Conservation (phyloP, 768 basidiomycete genomes). For the Pisolithus orientalis region DNA sequence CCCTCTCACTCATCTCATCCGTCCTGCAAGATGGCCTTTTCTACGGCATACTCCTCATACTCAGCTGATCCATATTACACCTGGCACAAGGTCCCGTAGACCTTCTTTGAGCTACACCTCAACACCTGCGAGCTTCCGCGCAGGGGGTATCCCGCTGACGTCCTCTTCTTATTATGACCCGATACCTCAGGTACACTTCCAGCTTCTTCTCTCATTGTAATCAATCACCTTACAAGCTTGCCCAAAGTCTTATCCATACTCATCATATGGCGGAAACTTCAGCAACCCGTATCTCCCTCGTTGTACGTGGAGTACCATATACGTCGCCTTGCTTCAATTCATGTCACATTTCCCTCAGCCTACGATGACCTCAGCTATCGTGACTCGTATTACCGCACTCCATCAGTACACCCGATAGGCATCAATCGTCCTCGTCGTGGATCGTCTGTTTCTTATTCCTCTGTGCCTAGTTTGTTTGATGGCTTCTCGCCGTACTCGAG, state of each 20-base stretch:
- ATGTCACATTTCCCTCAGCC: slow-evolving; percentile 24
- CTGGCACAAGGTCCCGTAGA: slow-evolving; percentile 26
- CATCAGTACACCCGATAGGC: slow-evolving; percentile 17
- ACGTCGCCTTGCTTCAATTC: neutral
- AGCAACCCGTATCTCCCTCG: slow-evolving; percentile 38
- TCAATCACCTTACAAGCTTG: neutral
- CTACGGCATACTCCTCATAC: slow-evolving; percentile 21
- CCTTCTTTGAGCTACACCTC: slow-evolving; percentile 29
- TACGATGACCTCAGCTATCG: slow-evolving; percentile 49
- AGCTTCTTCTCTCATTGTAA: neutral
- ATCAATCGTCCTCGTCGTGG: slow-evolving; percentile 28
- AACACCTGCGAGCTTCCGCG: slow-evolving; percentile 10
- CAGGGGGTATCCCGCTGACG: slow-evolving; percentile 24
- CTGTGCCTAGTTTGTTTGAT: slow-evolving; percentile 32
- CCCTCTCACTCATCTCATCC: neutral
- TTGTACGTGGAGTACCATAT: slow-evolving; percentile 26
- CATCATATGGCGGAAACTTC: slow-evolving; percentile 35
- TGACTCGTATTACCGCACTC: slow-evolving; percentile 45
- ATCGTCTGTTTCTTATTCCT: slow-evolving; percentile 35
- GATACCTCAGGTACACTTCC: slow-evolving; percentile 33
- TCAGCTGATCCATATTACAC: slow-evolving; percentile 28
- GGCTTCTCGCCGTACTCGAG: slow-evolving; percentile 34
- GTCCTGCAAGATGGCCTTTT: slow-evolving; percentile 33
- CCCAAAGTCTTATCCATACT: slow-evolving; percentile 37
- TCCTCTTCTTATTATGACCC: slow-evolving; percentile 39